A percentile compares a stretch with the other conserved stretches of the same genome.
phyloP scores from a whole-genome alignment of 129 eudicot species.

The Calendula officinalis region DNA sequence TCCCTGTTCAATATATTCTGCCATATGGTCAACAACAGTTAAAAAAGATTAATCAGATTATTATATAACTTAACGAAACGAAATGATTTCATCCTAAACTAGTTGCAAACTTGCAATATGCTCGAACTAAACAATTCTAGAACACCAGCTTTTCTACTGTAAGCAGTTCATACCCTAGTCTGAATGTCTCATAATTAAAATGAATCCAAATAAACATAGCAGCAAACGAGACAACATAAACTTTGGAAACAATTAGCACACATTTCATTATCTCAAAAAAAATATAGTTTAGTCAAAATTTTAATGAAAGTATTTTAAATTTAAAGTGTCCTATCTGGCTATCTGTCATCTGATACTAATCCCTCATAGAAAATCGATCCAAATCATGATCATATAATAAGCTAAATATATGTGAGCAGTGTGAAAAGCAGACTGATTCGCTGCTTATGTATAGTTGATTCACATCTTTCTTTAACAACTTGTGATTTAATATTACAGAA shows the following conservation, averaged over 20 bases:
- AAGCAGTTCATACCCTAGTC: not conserved
- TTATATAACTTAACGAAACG: not conserved
- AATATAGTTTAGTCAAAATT: conserved; percentile 2
- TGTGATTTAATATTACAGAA: not conserved
- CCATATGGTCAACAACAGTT: conserved; percentile 26
- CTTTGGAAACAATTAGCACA: not conserved
- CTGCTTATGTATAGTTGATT: not conserved
- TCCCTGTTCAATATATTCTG: conserved; percentile 83
- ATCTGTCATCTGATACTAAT: not conserved
- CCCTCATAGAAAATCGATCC: conserved; percentile 5
- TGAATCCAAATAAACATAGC: not conserved
- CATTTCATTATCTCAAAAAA: not conserved
- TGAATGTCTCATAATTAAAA: not conserved
- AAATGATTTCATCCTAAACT: not conserved
- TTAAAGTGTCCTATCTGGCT: conserved; percentile 12
- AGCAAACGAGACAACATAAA: not conserved
- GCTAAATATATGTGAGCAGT: not conserved
- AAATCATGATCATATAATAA: not conserved
- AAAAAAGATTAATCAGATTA: conserved; percentile 21
- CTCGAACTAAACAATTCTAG: not conserved
- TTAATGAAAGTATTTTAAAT: not conserved
- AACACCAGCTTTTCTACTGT: not conserved
- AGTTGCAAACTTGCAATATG: conserved; percentile 30
- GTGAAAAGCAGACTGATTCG: not conserved
- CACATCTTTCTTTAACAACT: not conserved